These are phyloP conservation scores for Fusarium sp. DNA, from an alignment of 2,329 filamentous ascomycete species.

Conservation along the genomic window DNA sequence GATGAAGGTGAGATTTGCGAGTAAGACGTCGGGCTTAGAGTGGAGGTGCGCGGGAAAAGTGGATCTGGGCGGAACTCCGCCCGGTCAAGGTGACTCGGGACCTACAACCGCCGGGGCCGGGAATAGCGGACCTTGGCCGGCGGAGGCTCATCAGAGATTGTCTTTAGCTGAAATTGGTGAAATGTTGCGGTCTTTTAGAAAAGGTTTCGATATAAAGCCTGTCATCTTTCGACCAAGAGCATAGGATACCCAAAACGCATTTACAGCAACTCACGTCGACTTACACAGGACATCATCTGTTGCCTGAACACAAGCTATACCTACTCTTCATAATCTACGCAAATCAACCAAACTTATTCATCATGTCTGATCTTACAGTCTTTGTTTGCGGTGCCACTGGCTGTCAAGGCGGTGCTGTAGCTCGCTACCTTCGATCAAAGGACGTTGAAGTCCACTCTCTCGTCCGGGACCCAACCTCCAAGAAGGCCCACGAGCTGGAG, in stretches of 20 bases:
- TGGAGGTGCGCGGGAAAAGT: conserved; percentile 32
- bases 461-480: conserved; percentile 47
- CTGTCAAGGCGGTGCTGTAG: conserved; percentile 53
- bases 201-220: neutral
- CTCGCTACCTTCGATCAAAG: conserved; percentile 49
- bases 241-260: neutral
- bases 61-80: conserved; percentile 47
- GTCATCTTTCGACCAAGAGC: neutral
- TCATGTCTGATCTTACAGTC: conserved; percentile 48
- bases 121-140: conserved; percentile 22
- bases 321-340: neutral
- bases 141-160: neutral
- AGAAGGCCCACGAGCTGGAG: conserved; percentile 46
- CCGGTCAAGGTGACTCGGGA: conserved; percentile 10
- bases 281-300: neutral
- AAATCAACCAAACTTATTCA: conserved; percentile 18
- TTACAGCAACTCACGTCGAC: neutral
- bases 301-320: neutral
- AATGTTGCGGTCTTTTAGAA: neutral
- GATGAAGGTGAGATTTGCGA: neutral
- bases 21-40: neutral
- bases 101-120: neutral
- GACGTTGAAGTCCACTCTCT: conserved; percentile 51
- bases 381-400: conserved; percentile 58
- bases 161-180: no score